Conservation (phyloP, 1,284 basidiomycete genomes). For the Neotropicomus parvogracilis region DNA sequence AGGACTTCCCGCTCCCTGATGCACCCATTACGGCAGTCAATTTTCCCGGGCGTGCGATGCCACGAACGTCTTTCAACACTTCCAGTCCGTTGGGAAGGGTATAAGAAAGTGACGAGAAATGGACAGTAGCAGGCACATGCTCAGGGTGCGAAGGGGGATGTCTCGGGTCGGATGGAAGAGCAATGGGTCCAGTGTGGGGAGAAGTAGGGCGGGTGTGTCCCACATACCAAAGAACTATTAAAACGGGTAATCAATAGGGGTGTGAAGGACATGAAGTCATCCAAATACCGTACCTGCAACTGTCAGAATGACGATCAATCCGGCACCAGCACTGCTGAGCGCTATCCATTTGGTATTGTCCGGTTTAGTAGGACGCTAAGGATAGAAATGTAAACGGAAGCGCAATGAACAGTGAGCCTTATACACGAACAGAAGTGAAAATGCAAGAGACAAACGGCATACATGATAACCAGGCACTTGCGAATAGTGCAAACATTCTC, state of each 20-base stretch:
- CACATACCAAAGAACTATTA: slow-evolving; percentile 81
- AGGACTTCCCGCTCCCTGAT: slow-evolving; percentile 95
- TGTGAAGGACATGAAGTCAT: neutral
- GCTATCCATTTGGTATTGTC: slow-evolving; percentile 82
- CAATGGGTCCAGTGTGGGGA: slow-evolving; percentile 64
- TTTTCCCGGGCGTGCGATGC: slow-evolving; percentile 82
- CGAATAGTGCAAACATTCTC: slow-evolving; percentile 92
- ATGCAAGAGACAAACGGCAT: slow-evolving; percentile 23
- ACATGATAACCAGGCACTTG: slow-evolving; percentile 91
- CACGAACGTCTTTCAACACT: slow-evolving; percentile 79
- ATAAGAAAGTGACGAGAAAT: slow-evolving; percentile 86
- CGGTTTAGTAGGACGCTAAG: slow-evolving; percentile 68
- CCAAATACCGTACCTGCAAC: slow-evolving; percentile 43
- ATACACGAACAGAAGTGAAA: neutral
- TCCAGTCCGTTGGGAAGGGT: slow-evolving; percentile 58
- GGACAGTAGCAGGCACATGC: slow-evolving; percentile 88
- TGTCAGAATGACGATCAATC: slow-evolving; percentile 59
- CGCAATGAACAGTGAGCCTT: neutral
- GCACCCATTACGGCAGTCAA: slow-evolving; percentile 95
- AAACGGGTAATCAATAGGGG: neutral
- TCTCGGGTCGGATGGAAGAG: slow-evolving; percentile 38
- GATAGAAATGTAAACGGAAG: neutral
- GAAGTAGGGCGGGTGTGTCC: slow-evolving; percentile 60
- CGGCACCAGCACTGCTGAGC: slow-evolving; percentile 77
- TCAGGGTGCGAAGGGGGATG: slow-evolving; percentile 47